Evolutionary conservation across 257 asterid species (phyloP).

Genomic region (Solanum virginianum): DNA sequence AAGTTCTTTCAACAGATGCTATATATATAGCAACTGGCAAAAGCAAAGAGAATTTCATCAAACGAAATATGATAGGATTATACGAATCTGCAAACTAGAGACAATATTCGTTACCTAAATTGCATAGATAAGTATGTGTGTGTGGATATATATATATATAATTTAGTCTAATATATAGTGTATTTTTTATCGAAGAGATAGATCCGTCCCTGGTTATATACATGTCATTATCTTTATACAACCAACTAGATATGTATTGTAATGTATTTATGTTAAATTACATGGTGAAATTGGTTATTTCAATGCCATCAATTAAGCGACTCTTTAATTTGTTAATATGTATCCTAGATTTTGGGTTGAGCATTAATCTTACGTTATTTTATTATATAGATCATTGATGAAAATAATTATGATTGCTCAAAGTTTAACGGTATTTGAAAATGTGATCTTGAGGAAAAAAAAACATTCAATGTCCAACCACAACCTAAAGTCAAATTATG

Average conservation of each 20-base stretch:
- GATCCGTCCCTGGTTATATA: not conserved
- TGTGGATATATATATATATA: no score
- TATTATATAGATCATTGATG: not conserved
- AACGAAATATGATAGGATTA: no score
- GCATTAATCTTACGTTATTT: not conserved
- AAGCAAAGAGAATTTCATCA: no score
- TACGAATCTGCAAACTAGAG: no score
- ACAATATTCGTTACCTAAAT: no score
- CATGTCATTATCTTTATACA: not conserved
- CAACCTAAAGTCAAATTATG: not conserved
- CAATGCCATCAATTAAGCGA: not conserved
- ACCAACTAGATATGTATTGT: not conserved
- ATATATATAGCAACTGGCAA: no score
- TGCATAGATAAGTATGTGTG: no score
- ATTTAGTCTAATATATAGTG: no score
- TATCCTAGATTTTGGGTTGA: not conserved
- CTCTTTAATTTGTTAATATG: not conserved
- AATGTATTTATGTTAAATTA: not conserved
- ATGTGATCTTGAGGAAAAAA: not conserved
- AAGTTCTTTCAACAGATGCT: no score
- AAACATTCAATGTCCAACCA: not conserved
- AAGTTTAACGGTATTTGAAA: not conserved
- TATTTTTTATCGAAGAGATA: no score
- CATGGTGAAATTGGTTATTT: not conserved
- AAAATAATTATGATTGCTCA: not conserved